These are phyloP conservation scores for Fusarium miscanthi DNA, from an alignment of 2,329 filamentous ascomycete genomes.

Conservation along the genomic window DNA sequence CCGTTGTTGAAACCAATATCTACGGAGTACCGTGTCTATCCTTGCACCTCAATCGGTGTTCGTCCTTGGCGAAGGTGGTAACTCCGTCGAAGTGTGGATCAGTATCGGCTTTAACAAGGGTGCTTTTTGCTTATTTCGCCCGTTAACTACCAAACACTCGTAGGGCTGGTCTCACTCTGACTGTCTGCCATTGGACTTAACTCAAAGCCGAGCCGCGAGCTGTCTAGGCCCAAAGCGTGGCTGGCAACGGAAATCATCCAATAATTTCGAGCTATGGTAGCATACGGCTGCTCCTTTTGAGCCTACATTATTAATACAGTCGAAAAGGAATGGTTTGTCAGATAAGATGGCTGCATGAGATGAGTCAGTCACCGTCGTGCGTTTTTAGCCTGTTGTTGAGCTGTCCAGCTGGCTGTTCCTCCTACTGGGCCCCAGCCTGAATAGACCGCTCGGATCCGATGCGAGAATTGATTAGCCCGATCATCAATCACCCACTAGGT, in stretches of 20 bases:
- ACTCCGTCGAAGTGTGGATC: neutral
- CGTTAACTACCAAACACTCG: neutral
- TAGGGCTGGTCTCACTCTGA: constrained; percentile 25
- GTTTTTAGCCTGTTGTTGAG: neutral
- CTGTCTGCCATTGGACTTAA: constrained; percentile 29
- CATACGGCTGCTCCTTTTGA: neutral
- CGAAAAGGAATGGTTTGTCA: neutral
- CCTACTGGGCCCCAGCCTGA: neutral
- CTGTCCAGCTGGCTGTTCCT: neutral
- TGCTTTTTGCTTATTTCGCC: neutral
- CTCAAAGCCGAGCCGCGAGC: constrained; percentile 42
- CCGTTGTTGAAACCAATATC: neutral
- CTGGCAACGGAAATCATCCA: neutral
- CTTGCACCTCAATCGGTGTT: neutral
- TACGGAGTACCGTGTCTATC: neutral
- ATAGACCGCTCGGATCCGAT: constrained; percentile 26
- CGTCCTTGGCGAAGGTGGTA: neutral
- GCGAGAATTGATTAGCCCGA: neutral
- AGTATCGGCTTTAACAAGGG: constrained; percentile 3
- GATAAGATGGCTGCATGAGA: constrained; percentile 9
- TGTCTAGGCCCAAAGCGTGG: constrained; percentile 12
- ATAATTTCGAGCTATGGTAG: neutral
- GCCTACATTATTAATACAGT: constrained; percentile 2
- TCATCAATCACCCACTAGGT: neutral
- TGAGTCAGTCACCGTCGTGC: neutral